phyloP scores from a whole-genome alignment of 495 filamentous ascomycete species.

The Tirmania nivea region DNA sequence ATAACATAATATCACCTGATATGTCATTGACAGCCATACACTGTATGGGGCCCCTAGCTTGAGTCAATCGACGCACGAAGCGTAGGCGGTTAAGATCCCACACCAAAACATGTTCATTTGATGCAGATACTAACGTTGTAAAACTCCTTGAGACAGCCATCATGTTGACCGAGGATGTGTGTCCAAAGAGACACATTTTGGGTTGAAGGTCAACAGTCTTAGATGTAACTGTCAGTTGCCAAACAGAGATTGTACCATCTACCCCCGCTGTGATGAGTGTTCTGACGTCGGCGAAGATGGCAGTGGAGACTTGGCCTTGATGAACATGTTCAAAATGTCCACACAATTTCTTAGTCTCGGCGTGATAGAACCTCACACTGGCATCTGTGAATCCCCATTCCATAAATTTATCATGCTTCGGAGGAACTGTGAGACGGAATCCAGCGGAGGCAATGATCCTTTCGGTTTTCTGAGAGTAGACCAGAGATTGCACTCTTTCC shows the following conservation, averaged over 20 bases:
- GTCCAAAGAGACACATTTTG: conserved; percentile 68
- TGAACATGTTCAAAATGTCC: conserved; percentile 88
- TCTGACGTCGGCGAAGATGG: conserved; percentile 66
- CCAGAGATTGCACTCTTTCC: conserved; percentile 58
- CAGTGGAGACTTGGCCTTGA: conserved; percentile 60
- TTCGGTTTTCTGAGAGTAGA: conserved; percentile 59
- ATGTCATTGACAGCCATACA: conserved; percentile 76
- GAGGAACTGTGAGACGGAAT: conserved; percentile 68
- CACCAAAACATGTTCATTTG: conserved; percentile 60
- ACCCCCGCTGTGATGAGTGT: conserved; percentile 77
- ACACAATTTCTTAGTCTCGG: conserved; percentile 51
- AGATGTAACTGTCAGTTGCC: conserved; percentile 38
- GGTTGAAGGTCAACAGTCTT: conserved; percentile 61
- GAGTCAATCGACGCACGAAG: conserved; percentile 56
- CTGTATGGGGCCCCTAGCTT: conserved; percentile 29
- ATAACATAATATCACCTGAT: conserved; percentile 68
- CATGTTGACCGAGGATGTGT: conserved; percentile 54
- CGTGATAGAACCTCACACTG: conserved; percentile 69
- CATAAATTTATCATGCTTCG: conserved; percentile 69
- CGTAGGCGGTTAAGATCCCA: conserved; percentile 86
- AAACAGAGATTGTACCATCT: conserved; percentile 76
- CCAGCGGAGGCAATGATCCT: conserved; percentile 65
- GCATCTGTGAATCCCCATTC: conserved; percentile 94
- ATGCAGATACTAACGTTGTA: conserved; percentile 57
- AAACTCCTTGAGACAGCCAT: conserved; percentile 75